Evolutionary conservation across 1,139 yeast genomes (phyloP).

Genomic region (Yamadazyma mexicana): DNA sequence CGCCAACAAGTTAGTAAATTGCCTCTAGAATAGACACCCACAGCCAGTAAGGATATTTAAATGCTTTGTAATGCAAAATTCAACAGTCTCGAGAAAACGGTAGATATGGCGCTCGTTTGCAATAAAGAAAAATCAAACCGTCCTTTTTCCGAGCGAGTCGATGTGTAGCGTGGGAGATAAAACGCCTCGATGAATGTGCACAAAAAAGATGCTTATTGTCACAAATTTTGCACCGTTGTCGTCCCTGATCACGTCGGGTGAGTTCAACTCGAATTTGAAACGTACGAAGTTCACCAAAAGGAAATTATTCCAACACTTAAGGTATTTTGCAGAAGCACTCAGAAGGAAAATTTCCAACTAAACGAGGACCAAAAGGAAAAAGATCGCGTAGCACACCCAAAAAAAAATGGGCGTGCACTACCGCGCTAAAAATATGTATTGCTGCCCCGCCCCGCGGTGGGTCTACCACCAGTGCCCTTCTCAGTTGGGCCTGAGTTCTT

Average conservation of each 20-base stretch:
- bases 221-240: no score
- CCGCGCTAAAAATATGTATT: no score
- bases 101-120: conserved; percentile 2
- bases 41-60: not conserved
- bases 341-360: not conserved
- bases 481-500: no score
- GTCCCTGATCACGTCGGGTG: no score
- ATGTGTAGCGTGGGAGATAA: not conserved
- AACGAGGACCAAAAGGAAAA: not conserved
- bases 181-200: not conserved
- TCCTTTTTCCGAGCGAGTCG: not conserved
- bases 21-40: no score
- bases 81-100: no score
- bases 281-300: not conserved
- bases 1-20: not conserved
- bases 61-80: not conserved
- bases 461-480: no score
- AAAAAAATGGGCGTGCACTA: no score
- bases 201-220: no score
- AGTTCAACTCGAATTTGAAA: no score
- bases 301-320: not conserved
- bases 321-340: not conserved
- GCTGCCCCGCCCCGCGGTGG: no score
- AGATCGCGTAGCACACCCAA: no score
- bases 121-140: not conserved